phyloP scores from a whole-genome alignment of 495 filamentous ascomycete species.

The Penicillium herquei region DNA sequence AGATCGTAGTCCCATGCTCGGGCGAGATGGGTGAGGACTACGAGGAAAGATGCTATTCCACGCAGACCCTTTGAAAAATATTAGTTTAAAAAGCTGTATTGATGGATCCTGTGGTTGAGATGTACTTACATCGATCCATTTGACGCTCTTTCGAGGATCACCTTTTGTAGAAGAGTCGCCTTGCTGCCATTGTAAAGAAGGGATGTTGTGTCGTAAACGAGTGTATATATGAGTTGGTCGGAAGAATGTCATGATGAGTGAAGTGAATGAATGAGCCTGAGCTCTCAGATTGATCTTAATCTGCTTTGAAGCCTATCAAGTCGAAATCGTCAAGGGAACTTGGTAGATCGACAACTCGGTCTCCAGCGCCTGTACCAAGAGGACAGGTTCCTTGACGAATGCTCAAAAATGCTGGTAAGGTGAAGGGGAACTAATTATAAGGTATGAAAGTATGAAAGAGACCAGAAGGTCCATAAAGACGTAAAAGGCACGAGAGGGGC shows the following conservation, averaged over 20 bases:
- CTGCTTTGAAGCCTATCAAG: too few relatives aligned
- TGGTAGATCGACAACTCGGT: too few relatives aligned
- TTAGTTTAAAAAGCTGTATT: conserved; percentile 3
- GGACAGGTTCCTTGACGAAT: too few relatives aligned
- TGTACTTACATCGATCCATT: conserved; percentile 67
- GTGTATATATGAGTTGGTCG: conserved; percentile 31
- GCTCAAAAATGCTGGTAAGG: too few relatives aligned
- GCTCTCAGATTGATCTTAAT: background rate
- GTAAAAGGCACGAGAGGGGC: too few relatives aligned
- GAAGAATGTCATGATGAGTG: conserved; percentile 20
- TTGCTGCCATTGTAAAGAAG: conserved; percentile 31
- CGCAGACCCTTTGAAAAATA: conserved; percentile 56
- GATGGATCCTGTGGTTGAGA: conserved; percentile 22
- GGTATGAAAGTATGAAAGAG: too few relatives aligned
- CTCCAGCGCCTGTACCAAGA: too few relatives aligned
- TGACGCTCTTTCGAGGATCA: conserved; percentile 57
- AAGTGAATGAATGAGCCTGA: background rate
- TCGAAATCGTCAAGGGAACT: too few relatives aligned
- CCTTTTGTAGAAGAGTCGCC: conserved; percentile 30
- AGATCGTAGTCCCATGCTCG: conserved; percentile 59
- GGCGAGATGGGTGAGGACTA: conserved; percentile 65
- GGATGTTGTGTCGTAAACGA: conserved; percentile 30
- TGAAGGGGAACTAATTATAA: too few relatives aligned
- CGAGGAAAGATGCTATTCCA: conserved; percentile 64
- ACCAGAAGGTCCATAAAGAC: too few relatives aligned